A percentile compares a stretch with the other conserved stretches of the same genome.
phyloP scores from a whole-genome alignment of 106 monocot genomes.

The Iris macrosiphon region DNA sequence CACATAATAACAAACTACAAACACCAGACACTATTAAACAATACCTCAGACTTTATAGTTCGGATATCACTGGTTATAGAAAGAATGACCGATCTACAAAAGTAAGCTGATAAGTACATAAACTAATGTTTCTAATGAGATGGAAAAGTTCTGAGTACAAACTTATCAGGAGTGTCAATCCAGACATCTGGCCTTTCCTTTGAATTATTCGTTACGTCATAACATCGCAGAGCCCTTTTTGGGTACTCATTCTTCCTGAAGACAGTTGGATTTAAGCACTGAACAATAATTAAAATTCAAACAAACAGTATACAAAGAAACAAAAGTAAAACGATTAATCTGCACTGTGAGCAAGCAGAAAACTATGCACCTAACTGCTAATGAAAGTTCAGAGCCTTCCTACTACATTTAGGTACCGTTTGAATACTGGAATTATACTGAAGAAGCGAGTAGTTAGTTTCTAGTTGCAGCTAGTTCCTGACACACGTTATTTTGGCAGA shows the following conservation, averaged over 20 bases:
- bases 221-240: constrained; percentile 67
- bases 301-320: neutral
- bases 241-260: constrained; percentile 93
- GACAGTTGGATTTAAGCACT: neutral
- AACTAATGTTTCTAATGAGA: neutral
- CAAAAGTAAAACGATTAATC: neutral
- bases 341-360: neutral
- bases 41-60: constrained; percentile 95
- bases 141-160: constrained; percentile 10
- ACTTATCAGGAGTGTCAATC: constrained; percentile 99
- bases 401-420: too few species aligned
- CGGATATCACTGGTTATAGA: constrained; percentile 95
- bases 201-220: constrained; percentile 95
- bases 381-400: neutral
- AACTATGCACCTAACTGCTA: neutral
- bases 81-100: constrained; percentile 72
- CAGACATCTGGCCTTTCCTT: constrained; percentile 99
- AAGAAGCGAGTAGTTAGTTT: too few species aligned
- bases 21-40: neutral
- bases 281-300: neutral
- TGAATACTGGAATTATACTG: too few species aligned
- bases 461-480: too few species aligned
- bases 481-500: too few species aligned
- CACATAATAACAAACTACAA: constrained; percentile 1
- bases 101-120: constrained; percentile 6